These are phyloP conservation scores for Phytopythium sindhum DNA, from an alignment of 352 stramenopile genomes.

Conservation along the genomic window DNA sequence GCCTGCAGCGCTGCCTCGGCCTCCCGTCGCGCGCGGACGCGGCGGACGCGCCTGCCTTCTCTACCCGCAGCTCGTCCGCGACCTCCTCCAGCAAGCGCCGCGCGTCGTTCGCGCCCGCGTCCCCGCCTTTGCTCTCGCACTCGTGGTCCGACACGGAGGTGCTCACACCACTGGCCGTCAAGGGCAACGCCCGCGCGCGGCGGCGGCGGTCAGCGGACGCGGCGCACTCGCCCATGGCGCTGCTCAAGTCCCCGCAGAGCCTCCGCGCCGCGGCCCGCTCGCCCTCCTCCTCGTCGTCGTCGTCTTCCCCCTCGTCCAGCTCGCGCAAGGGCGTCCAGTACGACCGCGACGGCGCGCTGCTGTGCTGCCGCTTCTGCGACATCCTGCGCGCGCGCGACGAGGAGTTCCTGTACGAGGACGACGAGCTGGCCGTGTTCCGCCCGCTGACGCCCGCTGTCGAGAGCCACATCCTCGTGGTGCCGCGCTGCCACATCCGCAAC, in stretches of 20 bases:
- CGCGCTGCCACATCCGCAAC: constrained; percentile 81
- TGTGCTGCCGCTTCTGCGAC: constrained; percentile 84
- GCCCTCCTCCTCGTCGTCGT: constrained; percentile 20
- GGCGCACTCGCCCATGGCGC: constrained; percentile 14
- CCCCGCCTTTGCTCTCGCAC: constrained; percentile 17
- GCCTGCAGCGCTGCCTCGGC: constrained; percentile 21
- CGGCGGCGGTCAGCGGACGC: constrained; percentile 13
- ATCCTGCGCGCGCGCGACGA: constrained; percentile 62
- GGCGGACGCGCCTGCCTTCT: not conserved
- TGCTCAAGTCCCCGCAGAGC: constrained; percentile 18
- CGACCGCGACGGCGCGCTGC: constrained; percentile 44
- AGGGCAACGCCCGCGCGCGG: constrained; percentile 3
- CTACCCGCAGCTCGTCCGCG: not conserved
- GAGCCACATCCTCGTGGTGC: constrained; percentile 81
- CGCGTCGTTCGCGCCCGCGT: not conserved
- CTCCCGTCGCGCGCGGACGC: not conserved
- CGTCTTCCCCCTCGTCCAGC: constrained; percentile 19
- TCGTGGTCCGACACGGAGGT: constrained; percentile 47
- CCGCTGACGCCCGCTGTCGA: constrained; percentile 63
- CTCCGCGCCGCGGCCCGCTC: constrained; percentile 1
- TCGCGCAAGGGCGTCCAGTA: constrained; percentile 79
- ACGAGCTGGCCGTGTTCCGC: constrained; percentile 71
- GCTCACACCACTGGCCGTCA: constrained; percentile 21
- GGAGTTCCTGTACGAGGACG: constrained; percentile 81
- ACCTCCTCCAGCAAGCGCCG: not conserved